Evolutionary conservation across 208 protist genomes (phyloP), one percentile per base, ranked within the genome.

Genomic region (Leishmania martiniquensis): DNA sequence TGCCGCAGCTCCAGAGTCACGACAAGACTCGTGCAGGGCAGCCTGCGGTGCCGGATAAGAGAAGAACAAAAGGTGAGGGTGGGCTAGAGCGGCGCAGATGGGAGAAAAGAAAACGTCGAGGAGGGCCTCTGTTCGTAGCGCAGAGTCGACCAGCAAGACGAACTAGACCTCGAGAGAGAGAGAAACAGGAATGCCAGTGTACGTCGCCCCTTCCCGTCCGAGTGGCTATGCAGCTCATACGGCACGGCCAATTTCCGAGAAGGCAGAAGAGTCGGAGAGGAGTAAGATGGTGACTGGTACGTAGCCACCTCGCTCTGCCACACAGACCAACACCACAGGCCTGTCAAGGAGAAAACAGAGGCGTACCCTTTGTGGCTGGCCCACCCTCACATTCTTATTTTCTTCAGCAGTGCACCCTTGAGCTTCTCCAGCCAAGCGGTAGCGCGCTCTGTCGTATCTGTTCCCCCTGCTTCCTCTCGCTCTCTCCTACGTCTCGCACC

Each of bases 51-150:
- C 45, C 29, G 60, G 42, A 68, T 62, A 39, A 71, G 45, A 54
- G 57, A 70, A 84, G 32, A 76, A 67, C 29, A 77, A 72, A 39
- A 47, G 13, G 65, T 29, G 47, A 37, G n/a, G 5, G 47, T 17
- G 62, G 39, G 59, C 62, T 66, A 60, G n/a, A n/a, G 39, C 6
- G 65, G 12, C 9, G 22, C 37, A 69, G 42, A 69, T 25, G 65
- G 25, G 39, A 25, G 15, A 69, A n/a, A 29, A 47, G 37, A 9
- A 69, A 69, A 51, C 22, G 51, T 47, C 7, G 65, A 51, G 42
- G 37, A n/a, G 65, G 39, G 22, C 49, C 25, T 51, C 39, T 49
- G 17, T 47, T 69, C 65, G 29, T 51, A 25, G 51, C 25, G 20
- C 65, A 69, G 65, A 51, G 20, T 10, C 25, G 10, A 44, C 49